These are phyloP conservation scores for Aureobasidium zeae DNA, from an alignment of 2,329 filamentous ascomycete species.

Conservation along the genomic window DNA sequence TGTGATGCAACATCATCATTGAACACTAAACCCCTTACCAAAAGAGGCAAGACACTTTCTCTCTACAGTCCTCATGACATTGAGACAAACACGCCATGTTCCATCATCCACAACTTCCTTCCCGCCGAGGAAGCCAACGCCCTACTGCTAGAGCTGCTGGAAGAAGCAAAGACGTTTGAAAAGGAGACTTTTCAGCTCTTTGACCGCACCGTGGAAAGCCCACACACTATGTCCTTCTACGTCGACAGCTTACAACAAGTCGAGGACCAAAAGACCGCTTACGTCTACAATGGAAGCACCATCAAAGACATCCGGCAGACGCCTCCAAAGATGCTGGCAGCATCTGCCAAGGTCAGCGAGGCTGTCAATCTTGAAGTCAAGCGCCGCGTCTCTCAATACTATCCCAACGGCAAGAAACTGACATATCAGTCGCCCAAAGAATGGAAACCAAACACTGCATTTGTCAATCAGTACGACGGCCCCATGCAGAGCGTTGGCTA, in stretches of 20 bases:
- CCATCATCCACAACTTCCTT: conserved; percentile 86
- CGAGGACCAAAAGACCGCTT: conserved; percentile 62
- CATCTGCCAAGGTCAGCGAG: conserved; percentile 60
- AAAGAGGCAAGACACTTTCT: conserved; percentile 73
- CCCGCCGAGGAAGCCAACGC: conserved; percentile 60
- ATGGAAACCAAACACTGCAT: conserved; percentile 82
- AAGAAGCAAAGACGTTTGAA: conserved; percentile 62
- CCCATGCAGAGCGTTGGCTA: conserved; percentile 77
- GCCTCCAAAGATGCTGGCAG: conserved; percentile 62
- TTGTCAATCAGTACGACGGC: conserved; percentile 89
- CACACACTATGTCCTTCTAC: conserved; percentile 77
- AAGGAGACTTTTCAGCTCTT: conserved; percentile 75
- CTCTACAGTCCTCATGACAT: conserved; percentile 76
- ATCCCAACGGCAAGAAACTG: conserved; percentile 63
- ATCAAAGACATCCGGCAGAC: conserved; percentile 68
- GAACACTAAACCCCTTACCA: conserved; percentile 47
- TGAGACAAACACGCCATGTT: conserved; percentile 76
- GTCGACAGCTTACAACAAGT: conserved; percentile 66
- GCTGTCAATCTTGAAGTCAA: conserved; percentile 72
- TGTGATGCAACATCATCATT: not conserved
- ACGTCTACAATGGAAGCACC: conserved; percentile 72
- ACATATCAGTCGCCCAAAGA: conserved; percentile 61
- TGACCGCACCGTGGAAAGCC: conserved; percentile 74
- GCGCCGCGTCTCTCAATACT: conserved; percentile 56
- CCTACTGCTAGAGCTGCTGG: conserved; percentile 65